Evolutionary conservation across 257 asterid genomes (phyloP), one percentile per base, ranked within the genome.

Genomic region (Perilla frutescens): DNA sequence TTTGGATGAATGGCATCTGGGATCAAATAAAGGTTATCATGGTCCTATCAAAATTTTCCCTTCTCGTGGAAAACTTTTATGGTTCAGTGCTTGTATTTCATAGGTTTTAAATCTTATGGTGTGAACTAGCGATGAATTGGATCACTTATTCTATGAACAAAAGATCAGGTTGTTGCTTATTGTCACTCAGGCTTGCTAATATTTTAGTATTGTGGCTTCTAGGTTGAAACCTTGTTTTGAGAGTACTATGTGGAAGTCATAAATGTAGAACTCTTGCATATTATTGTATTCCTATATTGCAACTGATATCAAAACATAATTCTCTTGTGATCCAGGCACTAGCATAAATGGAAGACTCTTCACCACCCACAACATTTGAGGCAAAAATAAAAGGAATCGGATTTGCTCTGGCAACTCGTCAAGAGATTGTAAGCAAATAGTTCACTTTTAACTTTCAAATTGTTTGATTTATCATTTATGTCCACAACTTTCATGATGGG

Each of bases 361-460:
- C 88, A 54, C 59, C 84, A 47, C 68, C 76, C 9, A 68, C 75
- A 31, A 40, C 77, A 34, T 61, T 74, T 56, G 95, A 87, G 77
- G 96, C 91, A 54, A 80, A 75, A 73, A 86, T 94, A 66, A 78
- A 73, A 45, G 81, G 88, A 53, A 87, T 94, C 79, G 84, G 56
- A 43, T 91, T 94, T 71, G 83, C 89, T 73, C 86, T 94, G 81
- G 95, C 97, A 67, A 90, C 91, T 67, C 86, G 83, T 55, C 91
- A 88, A 70, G 96, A 94, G 84, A 91, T 94, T 80, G 98, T 94
- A 83, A 87, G 91, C 71, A 56, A 49, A 62, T 66, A 62, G 13
- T 56, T 48, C 68, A 12, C 62, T 56, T 20, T 6, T 71, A 56
- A 74, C 72, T 62, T 47, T 64, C 66, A 64, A 53, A 73, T 56